phyloP scores from a whole-genome alignment of 208 protist genomes.

The Wallacemonas rigidus region DNA sequence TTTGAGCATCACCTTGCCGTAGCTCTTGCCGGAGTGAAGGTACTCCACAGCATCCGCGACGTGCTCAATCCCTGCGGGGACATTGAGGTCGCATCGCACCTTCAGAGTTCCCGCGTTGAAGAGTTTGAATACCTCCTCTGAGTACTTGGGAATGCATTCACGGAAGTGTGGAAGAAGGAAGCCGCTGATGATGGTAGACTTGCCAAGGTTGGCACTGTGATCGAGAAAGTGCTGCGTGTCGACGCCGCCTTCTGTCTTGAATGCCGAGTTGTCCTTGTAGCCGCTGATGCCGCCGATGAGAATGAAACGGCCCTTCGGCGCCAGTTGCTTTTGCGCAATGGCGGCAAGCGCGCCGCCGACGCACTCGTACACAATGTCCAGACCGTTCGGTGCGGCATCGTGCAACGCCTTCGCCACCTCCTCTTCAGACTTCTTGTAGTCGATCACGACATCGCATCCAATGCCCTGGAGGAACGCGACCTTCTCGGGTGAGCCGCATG shows the following conservation, averaged over 20 bases:
- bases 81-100: constrained; percentile 23
- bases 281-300: constrained; percentile 49
- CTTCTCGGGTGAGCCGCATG: constrained; percentile 54
- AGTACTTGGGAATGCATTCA: constrained; percentile 28
- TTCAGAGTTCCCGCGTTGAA: constrained; percentile 21
- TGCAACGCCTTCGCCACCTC: constrained; percentile 28
- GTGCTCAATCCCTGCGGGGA: constrained; percentile 26
- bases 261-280: constrained; percentile 36
- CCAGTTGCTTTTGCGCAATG: constrained; percentile 35
- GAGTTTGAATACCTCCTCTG: constrained; percentile 25
- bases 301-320: constrained; percentile 32
- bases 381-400: constrained; percentile 35
- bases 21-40: constrained; percentile 37
- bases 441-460: constrained; percentile 50
- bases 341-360: constrained; percentile 45
- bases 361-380: constrained; percentile 60
- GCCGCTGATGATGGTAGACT: constrained; percentile 20
- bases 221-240: constrained; percentile 12
- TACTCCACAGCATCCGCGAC: constrained; percentile 36
- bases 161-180: constrained; percentile 36
- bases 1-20: constrained; percentile 37
- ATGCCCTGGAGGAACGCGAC: constrained; percentile 45
- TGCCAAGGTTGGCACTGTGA: neutral
- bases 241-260: constrained; percentile 3
- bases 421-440: constrained; percentile 44